A percentile compares a stretch with the other conserved stretches of the same genome.
Evolutionary conservation across 768 basidiomycete species (phyloP).

Genomic region (Podaxis rugospora): DNA sequence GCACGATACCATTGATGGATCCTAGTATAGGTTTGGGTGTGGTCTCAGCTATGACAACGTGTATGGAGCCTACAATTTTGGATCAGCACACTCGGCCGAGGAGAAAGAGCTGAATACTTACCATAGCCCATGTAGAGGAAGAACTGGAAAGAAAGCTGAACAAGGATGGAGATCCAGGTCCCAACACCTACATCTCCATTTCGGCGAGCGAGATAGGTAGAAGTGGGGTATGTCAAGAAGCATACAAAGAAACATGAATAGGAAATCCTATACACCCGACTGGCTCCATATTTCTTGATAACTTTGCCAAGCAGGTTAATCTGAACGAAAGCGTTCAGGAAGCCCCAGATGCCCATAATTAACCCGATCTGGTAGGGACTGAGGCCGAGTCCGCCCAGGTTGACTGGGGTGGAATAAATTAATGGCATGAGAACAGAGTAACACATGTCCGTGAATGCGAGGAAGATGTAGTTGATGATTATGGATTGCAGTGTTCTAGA

Average conservation of each 20-base stretch:
- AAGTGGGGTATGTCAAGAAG: constrained; percentile 29
- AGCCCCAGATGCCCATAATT: constrained; percentile 44
- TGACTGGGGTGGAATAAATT: constrained; percentile 53
- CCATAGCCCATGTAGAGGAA: constrained; percentile 30
- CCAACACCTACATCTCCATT: constrained; percentile 28
- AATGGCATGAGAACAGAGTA: constrained; percentile 34
- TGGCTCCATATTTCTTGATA: constrained; percentile 51
- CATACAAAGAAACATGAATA: constrained; percentile 21
- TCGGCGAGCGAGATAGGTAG: constrained; percentile 28
- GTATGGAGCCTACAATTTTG: constrained; percentile 38
- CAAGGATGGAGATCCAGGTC: constrained; percentile 25
- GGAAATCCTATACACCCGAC: constrained; percentile 40
- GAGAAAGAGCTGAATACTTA: constrained; percentile 14
- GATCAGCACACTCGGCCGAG: background rate
- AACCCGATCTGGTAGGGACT: constrained; percentile 57
- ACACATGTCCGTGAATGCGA: constrained; percentile 35
- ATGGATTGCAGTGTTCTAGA: constrained; percentile 26
- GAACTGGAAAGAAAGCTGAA: constrained; percentile 28
- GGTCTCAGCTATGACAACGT: constrained; percentile 38
- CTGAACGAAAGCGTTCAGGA: constrained; percentile 48
- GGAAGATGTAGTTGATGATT: constrained; percentile 27
- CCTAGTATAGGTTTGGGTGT: constrained; percentile 38
- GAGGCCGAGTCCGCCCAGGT: constrained; percentile 63
- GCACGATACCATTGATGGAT: constrained; percentile 50
- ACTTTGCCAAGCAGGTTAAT: constrained; percentile 45